Evolutionary conservation across 202 grass and related monocot genomes (phyloP), one percentile per base, ranked within the genome.

Genomic region (Brachypodium distachyon): DNA sequence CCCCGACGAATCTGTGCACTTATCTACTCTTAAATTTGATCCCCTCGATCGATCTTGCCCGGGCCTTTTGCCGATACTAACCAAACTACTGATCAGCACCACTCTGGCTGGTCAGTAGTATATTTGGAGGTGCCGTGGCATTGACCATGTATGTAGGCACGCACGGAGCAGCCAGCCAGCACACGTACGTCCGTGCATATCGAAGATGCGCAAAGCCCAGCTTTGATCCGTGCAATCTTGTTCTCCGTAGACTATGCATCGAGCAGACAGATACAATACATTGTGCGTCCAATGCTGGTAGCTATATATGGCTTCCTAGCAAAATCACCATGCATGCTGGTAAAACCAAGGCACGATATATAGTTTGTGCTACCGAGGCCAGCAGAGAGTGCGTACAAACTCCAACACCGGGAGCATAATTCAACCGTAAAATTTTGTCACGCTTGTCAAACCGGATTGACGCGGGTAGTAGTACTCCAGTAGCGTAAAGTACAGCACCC

Each of bases 321-420:
- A 64, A 39, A 64, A 64, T 40, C 4, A 14, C 61, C 34, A 18
- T 3, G 70, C 29, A 4, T 28, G 61, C 72, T 18, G 81, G 80
- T 3, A 39, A n/a, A n/a, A 14, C 10, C 9, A 14, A 21, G 62
- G 25, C 62, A 2, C 63, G 23, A 1, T n/a, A n/a, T n/a, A n/a
- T 4, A 11, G 29, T 49, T 27, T 1, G 41, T 2, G 28, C 1
- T 49, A 72, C 65, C 78, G 72, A 87, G 65, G 48, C 83, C 33
- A 50, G 44, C 18, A 36, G 33, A 13, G 38, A 19, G 49, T 3
- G 11, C 63, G 22, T 12, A 16, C 9, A 27, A 39, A 22, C 62
- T 67, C 38, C 62, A 37, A 59, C 41, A n/a, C 42, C 78, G 65
- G 50, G 79, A 13, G 56, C 22, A 82, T 82, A n/a, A 58, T 77